A percentile compares a stretch with the other conserved stretches of the same genome.
phyloP scores from a whole-genome alignment of 805 yeast species.

The Isabelozyma rhagii region DNA sequence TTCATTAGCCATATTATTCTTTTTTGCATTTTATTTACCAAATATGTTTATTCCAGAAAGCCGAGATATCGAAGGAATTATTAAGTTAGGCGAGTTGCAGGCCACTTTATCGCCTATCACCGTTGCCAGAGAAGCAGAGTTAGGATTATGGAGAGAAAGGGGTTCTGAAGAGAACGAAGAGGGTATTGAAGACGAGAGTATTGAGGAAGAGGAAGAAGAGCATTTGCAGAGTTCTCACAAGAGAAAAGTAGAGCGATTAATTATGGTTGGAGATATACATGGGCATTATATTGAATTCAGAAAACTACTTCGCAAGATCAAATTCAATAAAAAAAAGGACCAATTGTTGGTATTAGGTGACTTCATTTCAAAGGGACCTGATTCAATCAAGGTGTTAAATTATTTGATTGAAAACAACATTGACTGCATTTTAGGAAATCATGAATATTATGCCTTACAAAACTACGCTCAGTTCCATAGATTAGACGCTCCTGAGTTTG shows the following conservation, averaged over 20 bases:
- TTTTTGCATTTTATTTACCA: constrained; percentile 34
- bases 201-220: constrained; percentile 4
- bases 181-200: background rate
- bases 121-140: constrained; percentile 9
- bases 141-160: constrained; percentile 6
- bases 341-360: constrained; percentile 76
- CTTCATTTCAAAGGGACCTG: constrained; percentile 80
- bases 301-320: constrained; percentile 48
- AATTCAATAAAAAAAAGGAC: constrained; percentile 48
- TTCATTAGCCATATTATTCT: constrained; percentile 15
- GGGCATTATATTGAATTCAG: constrained; percentile 63
- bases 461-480: constrained; percentile 63
- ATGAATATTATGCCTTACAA: constrained; percentile 70
- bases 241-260: constrained; percentile 41
- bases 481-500: constrained; percentile 31
- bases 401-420: constrained; percentile 55
- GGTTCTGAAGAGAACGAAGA: background rate
- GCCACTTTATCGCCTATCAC: constrained; percentile 24
- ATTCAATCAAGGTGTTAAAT: constrained; percentile 66
- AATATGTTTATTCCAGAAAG: constrained; percentile 31
- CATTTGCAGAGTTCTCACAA: background rate
- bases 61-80: constrained; percentile 20
- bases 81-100: constrained; percentile 19
- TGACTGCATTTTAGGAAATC: constrained; percentile 84
- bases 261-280: constrained; percentile 86